phyloP scores from a whole-genome alignment of 2,329 filamentous ascomycete species.

The Tolypocladium tundrense region DNA sequence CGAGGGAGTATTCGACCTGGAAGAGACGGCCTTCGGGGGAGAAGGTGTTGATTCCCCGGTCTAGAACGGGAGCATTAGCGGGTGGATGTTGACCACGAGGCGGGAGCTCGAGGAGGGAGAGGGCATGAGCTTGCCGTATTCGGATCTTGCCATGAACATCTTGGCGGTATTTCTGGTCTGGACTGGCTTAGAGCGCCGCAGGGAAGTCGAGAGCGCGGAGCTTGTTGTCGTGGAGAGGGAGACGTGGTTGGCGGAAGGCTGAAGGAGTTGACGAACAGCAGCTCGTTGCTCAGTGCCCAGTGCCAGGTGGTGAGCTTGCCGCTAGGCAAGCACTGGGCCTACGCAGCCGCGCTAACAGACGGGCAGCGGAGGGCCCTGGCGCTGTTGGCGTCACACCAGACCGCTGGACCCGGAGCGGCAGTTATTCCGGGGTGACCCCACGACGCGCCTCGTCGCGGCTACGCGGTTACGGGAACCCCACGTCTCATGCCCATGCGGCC shows the following conservation, averaged over 20 bases:
- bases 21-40: slow-evolving; percentile 98
- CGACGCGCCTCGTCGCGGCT: neutral
- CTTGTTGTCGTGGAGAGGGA: neutral
- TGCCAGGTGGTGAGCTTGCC: neutral
- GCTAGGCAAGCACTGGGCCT: slow-evolving; percentile 25
- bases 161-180: slow-evolving; percentile 37
- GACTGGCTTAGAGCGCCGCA: neutral
- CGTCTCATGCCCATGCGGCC: neutral
- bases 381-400: neutral
- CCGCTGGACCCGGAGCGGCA: neutral
- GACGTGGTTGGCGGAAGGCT: neutral
- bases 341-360: slow-evolving; percentile 16
- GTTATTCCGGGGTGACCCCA: slow-evolving; percentile 1
- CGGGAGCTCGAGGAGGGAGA: slow-evolving; percentile 12
- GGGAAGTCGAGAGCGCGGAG: neutral
- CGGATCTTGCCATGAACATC: slow-evolving; percentile 99
- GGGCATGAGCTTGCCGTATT: slow-evolving; percentile 72
- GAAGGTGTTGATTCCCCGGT: slow-evolving; percentile 99
- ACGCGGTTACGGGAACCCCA: neutral
- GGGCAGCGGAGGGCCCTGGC: neutral
- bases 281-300: neutral
- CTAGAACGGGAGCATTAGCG: slow-evolving; percentile 34
- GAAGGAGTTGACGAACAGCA: neutral
- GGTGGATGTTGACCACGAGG: neutral
- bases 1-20: slow-evolving; percentile 99